These are phyloP conservation scores for Akanthomyces muscarius DNA, from an alignment of 2,329 filamentous ascomycete species.

Conservation along the genomic window DNA sequence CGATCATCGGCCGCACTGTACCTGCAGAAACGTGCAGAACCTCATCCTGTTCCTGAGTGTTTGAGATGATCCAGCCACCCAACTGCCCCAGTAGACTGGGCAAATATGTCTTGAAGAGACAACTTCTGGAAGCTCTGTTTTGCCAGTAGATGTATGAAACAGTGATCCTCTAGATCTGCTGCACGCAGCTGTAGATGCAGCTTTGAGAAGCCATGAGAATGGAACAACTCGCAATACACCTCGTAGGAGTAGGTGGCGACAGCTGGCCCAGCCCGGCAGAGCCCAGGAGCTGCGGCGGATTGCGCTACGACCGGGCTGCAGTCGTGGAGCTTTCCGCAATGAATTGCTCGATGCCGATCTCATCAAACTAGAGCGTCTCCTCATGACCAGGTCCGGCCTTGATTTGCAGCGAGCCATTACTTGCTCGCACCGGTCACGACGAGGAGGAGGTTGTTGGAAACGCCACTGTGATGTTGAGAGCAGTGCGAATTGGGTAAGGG, in stretches of 20 bases:
- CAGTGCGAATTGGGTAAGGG: too few species aligned
- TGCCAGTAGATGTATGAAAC: too few species aligned
- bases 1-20: not conserved
- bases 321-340: not conserved
- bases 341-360: constrained; percentile 1
- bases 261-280: too few species aligned
- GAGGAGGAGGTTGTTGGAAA: not conserved
- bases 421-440: not conserved
- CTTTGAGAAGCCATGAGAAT: too few species aligned
- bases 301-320: too few species aligned
- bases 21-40: not conserved
- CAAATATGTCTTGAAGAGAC: too few species aligned
- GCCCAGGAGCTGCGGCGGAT: too few species aligned
- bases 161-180: too few species aligned
- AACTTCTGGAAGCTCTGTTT: too few species aligned
- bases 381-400: not conserved
- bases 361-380: not conserved
- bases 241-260: not conserved
- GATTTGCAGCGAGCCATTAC: not conserved
- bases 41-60: not conserved
- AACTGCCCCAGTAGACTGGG: not conserved
- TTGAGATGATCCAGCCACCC: not conserved
- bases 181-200: too few species aligned
- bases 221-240: too few species aligned
- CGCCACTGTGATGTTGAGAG: not conserved